Evolutionary conservation across 139 green algal species (phyloP).

Genomic region (Micractinium conductrix): DNA sequence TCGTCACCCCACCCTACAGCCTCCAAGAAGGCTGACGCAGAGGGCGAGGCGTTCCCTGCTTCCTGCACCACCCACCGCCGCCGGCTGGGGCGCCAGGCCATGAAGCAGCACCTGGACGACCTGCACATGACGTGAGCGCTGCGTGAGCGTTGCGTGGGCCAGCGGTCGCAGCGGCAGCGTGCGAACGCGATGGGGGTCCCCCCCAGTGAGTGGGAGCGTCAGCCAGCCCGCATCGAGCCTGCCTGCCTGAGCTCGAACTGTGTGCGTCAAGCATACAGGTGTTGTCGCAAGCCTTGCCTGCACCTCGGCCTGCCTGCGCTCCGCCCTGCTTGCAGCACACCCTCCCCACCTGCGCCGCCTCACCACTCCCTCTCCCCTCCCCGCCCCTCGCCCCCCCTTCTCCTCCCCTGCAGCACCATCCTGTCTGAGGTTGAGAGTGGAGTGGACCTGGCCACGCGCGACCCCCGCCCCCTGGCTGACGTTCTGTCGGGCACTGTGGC

Average conservation of each 20-base stretch:
- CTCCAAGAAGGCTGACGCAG: not conserved
- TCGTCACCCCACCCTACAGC: too few species aligned
- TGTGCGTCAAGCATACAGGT: too few species aligned
- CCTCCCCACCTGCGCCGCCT: too few species aligned
- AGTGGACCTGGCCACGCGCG: not conserved
- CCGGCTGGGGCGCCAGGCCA: not conserved
- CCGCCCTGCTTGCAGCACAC: not conserved
- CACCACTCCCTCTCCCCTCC: not conserved
- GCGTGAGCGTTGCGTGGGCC: not conserved
- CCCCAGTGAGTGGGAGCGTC: too few species aligned
- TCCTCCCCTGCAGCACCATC: not conserved
- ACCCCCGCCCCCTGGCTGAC: not conserved
- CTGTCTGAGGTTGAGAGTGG: slow-evolving; percentile 18
- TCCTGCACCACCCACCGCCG: not conserved
- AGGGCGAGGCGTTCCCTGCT: too few species aligned
- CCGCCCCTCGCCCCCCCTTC: not conserved
- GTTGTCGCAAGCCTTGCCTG: too few species aligned
- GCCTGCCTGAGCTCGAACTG: too few species aligned
- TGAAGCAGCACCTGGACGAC: slow-evolving; percentile 8
- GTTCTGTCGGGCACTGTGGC: not conserved
- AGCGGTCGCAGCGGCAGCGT: too few species aligned
- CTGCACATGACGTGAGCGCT: slow-evolving; percentile 28
- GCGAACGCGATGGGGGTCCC: too few species aligned
- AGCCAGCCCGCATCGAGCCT: too few species aligned
- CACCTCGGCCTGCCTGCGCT: not conserved